A percentile compares a stretch with the other conserved stretches of the same genome.
These are phyloP conservation scores for Balansia obtecta DNA, from an alignment of 2,329 filamentous ascomycete species.

Conservation along the genomic window DNA sequence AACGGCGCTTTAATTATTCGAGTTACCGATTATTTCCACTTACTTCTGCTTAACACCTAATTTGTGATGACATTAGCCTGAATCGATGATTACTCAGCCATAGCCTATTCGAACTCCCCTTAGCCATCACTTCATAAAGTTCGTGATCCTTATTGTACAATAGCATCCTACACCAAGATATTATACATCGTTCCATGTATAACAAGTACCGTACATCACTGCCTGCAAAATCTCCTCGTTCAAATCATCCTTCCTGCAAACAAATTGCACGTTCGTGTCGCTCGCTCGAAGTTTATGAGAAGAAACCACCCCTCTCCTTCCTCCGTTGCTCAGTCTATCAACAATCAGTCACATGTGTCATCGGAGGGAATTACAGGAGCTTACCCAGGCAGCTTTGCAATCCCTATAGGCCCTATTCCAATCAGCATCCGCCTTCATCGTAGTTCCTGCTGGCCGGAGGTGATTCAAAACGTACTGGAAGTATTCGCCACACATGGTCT, in stretches of 20 bases:
- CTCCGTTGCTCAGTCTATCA: slow-evolving; percentile 11
- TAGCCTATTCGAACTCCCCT: background rate
- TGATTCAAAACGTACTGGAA: slow-evolving; percentile 60
- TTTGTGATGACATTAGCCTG: background rate
- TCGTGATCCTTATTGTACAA: background rate
- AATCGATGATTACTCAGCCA: background rate
- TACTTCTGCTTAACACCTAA: too few relatives aligned
- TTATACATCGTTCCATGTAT: background rate
- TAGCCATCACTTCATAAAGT: background rate
- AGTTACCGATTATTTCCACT: too few relatives aligned
- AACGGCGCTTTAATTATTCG: too few relatives aligned
- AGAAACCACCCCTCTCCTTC: slow-evolving; percentile 11
- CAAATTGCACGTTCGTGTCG: background rate
- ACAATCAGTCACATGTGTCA: background rate
- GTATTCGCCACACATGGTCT: slow-evolving; percentile 84
- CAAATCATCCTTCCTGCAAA: background rate
- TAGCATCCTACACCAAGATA: background rate
- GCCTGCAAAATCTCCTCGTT: too few relatives aligned
- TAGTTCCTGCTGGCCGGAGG: background rate
- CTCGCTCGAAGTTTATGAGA: background rate
- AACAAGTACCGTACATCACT: too few relatives aligned
- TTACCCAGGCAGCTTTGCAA: slow-evolving; percentile 90
- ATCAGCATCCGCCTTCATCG: slow-evolving; percentile 9
- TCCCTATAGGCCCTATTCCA: slow-evolving; percentile 71
- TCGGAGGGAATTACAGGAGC: slow-evolving; percentile 9